Conservation (phyloP, 2,329 filamentous ascomycete genomes). For the Fusarium setosum region DNA sequence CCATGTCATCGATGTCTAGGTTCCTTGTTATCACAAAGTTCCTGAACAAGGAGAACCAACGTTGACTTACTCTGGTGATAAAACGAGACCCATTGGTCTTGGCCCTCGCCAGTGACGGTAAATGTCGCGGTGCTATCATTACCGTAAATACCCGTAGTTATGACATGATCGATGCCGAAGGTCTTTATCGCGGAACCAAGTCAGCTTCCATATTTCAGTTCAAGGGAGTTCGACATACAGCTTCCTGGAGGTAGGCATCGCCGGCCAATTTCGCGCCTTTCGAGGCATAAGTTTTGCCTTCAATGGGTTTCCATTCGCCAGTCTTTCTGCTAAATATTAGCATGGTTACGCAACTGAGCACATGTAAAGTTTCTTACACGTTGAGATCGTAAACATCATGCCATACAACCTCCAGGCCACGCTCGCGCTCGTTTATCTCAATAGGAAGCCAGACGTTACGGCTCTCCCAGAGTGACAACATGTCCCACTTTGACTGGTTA, state of each 20-base stretch:
- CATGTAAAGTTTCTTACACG: slow-evolving; percentile 48
- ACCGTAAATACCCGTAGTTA: slow-evolving; percentile 62
- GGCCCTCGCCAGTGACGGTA: slow-evolving; percentile 57
- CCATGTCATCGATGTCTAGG: slow-evolving; percentile 67
- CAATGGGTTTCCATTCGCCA: slow-evolving; percentile 58
- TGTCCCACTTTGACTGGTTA: slow-evolving; percentile 54
- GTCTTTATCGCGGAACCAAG: slow-evolving; percentile 43
- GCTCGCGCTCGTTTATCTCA: slow-evolving; percentile 61
- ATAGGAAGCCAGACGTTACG: slow-evolving; percentile 67
- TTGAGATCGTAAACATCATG: slow-evolving; percentile 66
- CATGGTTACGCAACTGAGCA: background rate
- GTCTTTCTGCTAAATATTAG: too few relatives aligned
- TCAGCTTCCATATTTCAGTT: accelerated
- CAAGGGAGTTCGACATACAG: slow-evolving; percentile 34
- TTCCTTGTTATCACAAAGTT: background rate
- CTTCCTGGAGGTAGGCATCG: slow-evolving; percentile 62
- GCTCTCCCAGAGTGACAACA: slow-evolving; percentile 64
- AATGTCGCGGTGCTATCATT: slow-evolving; percentile 65
- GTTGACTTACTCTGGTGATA: slow-evolving; percentile 60
- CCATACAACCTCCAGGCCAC: slow-evolving; percentile 60
- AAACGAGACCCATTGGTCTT: slow-evolving; percentile 65
- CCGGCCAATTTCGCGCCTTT: slow-evolving; percentile 57
- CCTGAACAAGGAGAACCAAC: background rate
- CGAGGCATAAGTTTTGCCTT: slow-evolving; percentile 59
- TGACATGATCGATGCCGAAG: slow-evolving; percentile 58